phyloP scores from a whole-genome alignment of 306 rosid genomes.

The Crotalaria pallida region DNA sequence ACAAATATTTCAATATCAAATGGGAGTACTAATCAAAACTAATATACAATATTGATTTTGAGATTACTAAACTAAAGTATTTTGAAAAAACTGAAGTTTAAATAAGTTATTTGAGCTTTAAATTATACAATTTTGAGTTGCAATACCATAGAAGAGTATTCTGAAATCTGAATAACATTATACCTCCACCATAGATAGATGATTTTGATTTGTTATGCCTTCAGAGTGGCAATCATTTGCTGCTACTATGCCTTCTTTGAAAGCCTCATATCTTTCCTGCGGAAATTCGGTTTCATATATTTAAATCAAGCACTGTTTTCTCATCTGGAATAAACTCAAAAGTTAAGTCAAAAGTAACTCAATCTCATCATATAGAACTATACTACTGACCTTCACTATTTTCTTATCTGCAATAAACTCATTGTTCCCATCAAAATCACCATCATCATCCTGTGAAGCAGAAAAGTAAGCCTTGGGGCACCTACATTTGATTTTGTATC shows the following conservation, averaged over 20 bases:
- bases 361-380: neutral
- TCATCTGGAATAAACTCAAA: neutral
- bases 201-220: slow-evolving; percentile 27
- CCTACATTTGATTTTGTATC: slow-evolving; percentile 33
- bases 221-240: neutral
- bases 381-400: slow-evolving; percentile 29
- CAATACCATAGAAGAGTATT: neutral
- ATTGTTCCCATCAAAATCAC: slow-evolving; percentile 6
- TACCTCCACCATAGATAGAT: slow-evolving; percentile 50
- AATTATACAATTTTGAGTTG: neutral
- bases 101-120: neutral
- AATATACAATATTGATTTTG: neutral
- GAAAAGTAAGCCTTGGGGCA: slow-evolving; percentile 66
- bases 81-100: neutral
- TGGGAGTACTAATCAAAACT: neutral
- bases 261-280: slow-evolving; percentile 47
- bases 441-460: slow-evolving; percentile 1
- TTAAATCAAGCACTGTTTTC: neutral
- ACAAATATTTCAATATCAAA: neutral
- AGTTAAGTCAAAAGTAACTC: neutral
- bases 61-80: neutral
- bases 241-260: slow-evolving; percentile 28
- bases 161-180: neutral
- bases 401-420: slow-evolving; percentile 32
- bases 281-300: neutral